These are phyloP conservation scores for Oehlia diaphana DNA, from an alignment of 192 early-diverging fungal genomes.

Conservation along the genomic window DNA sequence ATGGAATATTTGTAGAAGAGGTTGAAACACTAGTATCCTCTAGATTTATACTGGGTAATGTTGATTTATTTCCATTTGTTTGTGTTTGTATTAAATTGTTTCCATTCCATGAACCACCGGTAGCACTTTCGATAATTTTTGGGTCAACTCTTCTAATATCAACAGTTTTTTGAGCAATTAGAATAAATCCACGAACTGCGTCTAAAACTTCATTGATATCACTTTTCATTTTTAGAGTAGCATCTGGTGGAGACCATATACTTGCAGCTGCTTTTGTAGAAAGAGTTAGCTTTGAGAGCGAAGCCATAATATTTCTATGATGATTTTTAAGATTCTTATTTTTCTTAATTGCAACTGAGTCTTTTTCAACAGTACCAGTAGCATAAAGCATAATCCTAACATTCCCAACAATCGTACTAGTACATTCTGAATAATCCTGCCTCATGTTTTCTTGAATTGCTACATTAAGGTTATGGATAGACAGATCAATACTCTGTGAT, in stretches of 20 bases:
- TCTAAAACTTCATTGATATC: constrained; percentile 75
- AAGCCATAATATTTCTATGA: constrained; percentile 77
- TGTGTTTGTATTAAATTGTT: constrained; percentile 13
- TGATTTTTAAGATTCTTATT: constrained; percentile 65
- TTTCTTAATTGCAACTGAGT: constrained; percentile 62
- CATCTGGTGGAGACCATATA: constrained; percentile 90
- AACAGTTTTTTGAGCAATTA: constrained; percentile 59
- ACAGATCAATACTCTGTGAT: constrained; percentile 44
- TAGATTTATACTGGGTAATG: neutral
- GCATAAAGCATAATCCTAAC: constrained; percentile 86
- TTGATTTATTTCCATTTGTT: neutral
- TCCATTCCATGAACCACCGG: constrained; percentile 26
- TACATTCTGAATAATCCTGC: constrained; percentile 53
- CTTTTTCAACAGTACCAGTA: constrained; percentile 70
- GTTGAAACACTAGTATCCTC: neutral
- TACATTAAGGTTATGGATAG: constrained; percentile 55
- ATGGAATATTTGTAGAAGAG: neutral
- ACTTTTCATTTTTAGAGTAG: constrained; percentile 67
- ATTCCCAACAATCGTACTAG: constrained; percentile 65
- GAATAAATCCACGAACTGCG: constrained; percentile 76
- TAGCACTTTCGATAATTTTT: constrained; percentile 10
- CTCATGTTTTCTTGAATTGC: constrained; percentile 53
- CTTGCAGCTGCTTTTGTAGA: constrained; percentile 78
- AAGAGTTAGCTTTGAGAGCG: constrained; percentile 80
- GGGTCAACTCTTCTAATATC: constrained; percentile 23